Evolutionary conservation across 768 basidiomycete species (phyloP).

Genomic region (Pisolithus tinctorius): DNA sequence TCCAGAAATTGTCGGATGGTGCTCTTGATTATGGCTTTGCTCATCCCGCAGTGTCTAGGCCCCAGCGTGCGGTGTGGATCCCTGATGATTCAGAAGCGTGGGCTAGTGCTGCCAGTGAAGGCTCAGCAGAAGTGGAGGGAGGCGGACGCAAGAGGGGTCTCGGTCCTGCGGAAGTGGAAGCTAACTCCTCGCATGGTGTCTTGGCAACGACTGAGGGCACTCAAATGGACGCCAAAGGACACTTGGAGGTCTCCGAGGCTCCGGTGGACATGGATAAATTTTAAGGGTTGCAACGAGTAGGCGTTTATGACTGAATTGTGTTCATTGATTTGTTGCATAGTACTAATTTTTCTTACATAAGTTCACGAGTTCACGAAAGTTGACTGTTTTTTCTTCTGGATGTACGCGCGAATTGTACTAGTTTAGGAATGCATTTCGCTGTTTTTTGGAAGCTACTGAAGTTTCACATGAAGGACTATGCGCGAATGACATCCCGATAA

Average conservation of each 20-base stretch:
- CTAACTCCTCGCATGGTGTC: slow-evolving; percentile 47
- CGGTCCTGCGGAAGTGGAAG: slow-evolving; percentile 53
- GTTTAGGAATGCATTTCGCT: no score
- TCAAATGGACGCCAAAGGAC: slow-evolving; percentile 54
- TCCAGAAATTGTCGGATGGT: slow-evolving; percentile 21
- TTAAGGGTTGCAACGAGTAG: slow-evolving; percentile 7
- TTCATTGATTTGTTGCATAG: background rate
- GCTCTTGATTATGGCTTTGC: slow-evolving; percentile 64
- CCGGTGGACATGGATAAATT: slow-evolving; percentile 26
- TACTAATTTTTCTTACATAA: no score
- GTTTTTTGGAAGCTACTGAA: no score
- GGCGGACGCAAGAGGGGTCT: slow-evolving; percentile 31
- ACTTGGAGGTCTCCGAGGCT: slow-evolving; percentile 29
- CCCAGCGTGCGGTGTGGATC: slow-evolving; percentile 81
- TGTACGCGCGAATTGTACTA: background rate
- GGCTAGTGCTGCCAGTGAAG: background rate
- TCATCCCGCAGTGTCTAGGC: slow-evolving; percentile 73
- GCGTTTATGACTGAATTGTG: background rate
- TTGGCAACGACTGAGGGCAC: slow-evolving; percentile 44
- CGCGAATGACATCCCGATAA: background rate
- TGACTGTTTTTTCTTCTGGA: background rate
- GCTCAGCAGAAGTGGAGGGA: background rate
- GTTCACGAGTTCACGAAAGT: no score
- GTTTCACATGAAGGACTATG: background rate
- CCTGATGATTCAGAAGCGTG: slow-evolving; percentile 55